Conservation (phyloP, 495 filamentous ascomycete species). For the Hyphodiscus hymeniophilus region DNA sequence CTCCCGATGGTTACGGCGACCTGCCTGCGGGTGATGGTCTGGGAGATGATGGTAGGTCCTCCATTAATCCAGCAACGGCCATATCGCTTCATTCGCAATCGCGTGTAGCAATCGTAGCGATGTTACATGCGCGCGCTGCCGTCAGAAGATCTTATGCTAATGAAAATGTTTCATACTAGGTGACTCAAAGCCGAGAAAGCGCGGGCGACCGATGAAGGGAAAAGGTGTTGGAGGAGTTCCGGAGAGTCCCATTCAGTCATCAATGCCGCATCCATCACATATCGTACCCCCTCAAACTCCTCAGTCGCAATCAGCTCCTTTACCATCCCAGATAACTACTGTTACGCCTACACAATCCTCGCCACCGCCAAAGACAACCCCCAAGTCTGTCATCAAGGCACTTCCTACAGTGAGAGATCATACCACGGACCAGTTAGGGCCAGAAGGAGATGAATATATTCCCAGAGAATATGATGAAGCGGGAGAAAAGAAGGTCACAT, state of each 20-base stretch:
- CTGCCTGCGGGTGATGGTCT: conserved; percentile 46
- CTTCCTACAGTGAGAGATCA: conserved; percentile 94
- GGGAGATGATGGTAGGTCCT: conserved; percentile 77
- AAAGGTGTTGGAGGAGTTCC: conserved; percentile 36
- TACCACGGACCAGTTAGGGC: conserved; percentile 90
- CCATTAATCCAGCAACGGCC: conserved; percentile 13
- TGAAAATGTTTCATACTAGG: conserved; percentile 25
- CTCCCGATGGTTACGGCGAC: conserved; percentile 63
- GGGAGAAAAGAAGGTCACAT: conserved; percentile 87
- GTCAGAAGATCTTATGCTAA: conserved; percentile 28
- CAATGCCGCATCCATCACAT: conserved; percentile 35
- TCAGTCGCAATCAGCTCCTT: conserved; percentile 59
- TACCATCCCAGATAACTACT: conserved; percentile 51
- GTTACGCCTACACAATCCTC: conserved; percentile 61
- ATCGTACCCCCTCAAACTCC: conserved; percentile 63
- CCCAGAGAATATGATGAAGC: conserved; percentile 87
- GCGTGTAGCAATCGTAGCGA: conserved; percentile 24
- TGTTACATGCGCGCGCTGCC: conserved; percentile 26
- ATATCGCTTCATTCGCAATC: conserved; percentile 7
- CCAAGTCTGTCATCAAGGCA: conserved; percentile 86
- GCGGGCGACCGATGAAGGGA: conserved; percentile 75
- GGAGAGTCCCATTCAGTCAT: conserved; percentile 42
- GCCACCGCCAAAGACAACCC: conserved; percentile 76
- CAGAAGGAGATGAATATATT: conserved; percentile 92
- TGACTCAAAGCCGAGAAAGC: conserved; percentile 68